phyloP scores from a whole-genome alignment of 192 early-diverging fungal species.

The Podila epigama region DNA sequence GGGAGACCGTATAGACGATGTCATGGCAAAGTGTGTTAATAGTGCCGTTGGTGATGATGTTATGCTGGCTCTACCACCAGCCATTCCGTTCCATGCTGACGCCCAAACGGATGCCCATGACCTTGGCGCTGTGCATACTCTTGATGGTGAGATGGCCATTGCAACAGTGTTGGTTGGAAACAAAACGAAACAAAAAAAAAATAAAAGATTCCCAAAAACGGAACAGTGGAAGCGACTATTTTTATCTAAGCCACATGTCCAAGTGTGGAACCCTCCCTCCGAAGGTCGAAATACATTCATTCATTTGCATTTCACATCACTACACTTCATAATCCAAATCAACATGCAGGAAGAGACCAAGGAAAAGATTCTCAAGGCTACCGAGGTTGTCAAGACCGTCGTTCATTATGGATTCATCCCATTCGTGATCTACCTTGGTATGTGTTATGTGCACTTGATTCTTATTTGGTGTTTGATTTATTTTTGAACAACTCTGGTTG shows the following conservation, averaged over 20 bases:
- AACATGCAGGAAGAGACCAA: slow-evolving; percentile 60
- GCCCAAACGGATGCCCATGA: background rate
- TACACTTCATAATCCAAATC: slow-evolving; percentile 3
- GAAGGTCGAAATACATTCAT: slow-evolving; percentile 1
- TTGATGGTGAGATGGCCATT: background rate
- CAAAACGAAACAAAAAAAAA: no score
- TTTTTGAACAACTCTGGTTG: background rate
- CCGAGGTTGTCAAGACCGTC: slow-evolving; percentile 61
- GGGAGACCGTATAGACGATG: no score
- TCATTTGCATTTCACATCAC: background rate
- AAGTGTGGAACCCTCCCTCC: no score
- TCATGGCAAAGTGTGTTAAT: background rate
- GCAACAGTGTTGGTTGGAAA: no score
- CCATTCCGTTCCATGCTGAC: no score
- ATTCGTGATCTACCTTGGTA: slow-evolving; percentile 66
- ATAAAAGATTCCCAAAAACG: slow-evolving; percentile 15
- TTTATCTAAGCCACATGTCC: no score
- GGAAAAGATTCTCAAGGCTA: slow-evolving; percentile 60
- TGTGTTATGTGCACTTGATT: slow-evolving; percentile 2
- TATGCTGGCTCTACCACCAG: no score
- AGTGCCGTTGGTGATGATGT: background rate
- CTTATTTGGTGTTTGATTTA: background rate
- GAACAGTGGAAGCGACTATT: slow-evolving; percentile 10
- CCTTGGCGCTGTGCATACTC: background rate
- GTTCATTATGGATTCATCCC: slow-evolving; percentile 71